These are phyloP conservation scores for Nakaseomyces bracarensis DNA, from an alignment of 1,139 yeast species.

Conservation along the genomic window DNA sequence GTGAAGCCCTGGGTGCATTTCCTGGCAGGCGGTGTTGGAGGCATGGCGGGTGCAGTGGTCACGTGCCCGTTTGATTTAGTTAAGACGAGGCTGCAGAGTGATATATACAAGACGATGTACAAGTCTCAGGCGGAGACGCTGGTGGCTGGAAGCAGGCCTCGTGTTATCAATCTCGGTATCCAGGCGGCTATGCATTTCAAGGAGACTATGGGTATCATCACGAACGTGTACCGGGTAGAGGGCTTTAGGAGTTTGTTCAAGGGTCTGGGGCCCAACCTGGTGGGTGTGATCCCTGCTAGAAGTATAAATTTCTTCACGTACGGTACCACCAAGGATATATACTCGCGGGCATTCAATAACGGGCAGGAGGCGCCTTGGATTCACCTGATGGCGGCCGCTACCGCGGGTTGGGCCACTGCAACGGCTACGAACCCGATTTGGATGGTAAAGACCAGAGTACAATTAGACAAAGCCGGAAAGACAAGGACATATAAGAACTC, in stretches of 20 bases:
- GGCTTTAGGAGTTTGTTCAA: constrained; percentile 83
- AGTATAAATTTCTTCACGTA: constrained; percentile 94
- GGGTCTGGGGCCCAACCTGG: constrained; percentile 92
- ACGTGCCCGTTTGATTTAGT: constrained; percentile 97
- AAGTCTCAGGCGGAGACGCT: constrained; percentile 18
- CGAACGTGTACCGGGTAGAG: constrained; percentile 61
- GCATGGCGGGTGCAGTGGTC: constrained; percentile 92
- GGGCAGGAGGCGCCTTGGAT: constrained; percentile 79
- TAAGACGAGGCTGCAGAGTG: constrained; percentile 89
- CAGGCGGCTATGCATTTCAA: constrained; percentile 61
- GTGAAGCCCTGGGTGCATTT: constrained; percentile 90
- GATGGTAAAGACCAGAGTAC: constrained; percentile 91
- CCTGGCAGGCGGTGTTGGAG: constrained; percentile 98
- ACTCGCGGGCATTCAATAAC: constrained; percentile 55
- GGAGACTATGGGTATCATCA: constrained; percentile 71
- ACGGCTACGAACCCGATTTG: constrained; percentile 99
- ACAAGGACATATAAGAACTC: constrained; percentile 66
- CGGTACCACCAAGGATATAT: constrained; percentile 75
- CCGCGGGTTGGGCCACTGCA: constrained; percentile 90
- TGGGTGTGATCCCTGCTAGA: constrained; percentile 98
- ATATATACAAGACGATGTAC: constrained; percentile 39
- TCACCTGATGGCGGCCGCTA: constrained; percentile 80
- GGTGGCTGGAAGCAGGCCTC: constrained; percentile 9
- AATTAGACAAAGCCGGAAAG: constrained; percentile 57
- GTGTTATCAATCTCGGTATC: constrained; percentile 27